A percentile compares a stretch with the other conserved stretches of the same genome.
Conservation (phyloP, 805 yeast genomes). For the Deakozyma indianensis region DNA sequence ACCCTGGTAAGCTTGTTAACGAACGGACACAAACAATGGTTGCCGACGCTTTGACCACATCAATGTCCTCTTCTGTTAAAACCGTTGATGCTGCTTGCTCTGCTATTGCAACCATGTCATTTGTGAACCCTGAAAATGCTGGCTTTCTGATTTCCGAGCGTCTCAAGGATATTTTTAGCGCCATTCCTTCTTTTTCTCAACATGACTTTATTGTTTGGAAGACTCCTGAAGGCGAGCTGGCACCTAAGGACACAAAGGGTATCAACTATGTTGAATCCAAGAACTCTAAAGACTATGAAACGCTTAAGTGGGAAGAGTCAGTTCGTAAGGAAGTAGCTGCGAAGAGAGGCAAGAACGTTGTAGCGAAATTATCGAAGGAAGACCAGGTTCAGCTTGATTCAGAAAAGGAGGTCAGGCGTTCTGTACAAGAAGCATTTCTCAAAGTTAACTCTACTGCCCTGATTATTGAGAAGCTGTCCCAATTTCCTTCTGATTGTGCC, state of each 20-base stretch:
- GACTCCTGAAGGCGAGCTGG: constrained; percentile 44
- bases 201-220: constrained; percentile 50
- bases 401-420: constrained; percentile 44
- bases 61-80: constrained; percentile 15
- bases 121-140: constrained; percentile 42
- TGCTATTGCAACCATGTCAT: constrained; percentile 29
- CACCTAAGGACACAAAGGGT: constrained; percentile 19
- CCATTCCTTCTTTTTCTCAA: constrained; percentile 25
- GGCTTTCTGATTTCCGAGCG: constrained; percentile 35
- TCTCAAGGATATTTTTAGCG: constrained; percentile 30
- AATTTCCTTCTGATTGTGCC: constrained; percentile 52
- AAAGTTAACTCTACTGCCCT: constrained; percentile 34
- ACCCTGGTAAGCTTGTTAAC: constrained; percentile 46
- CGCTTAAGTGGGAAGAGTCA: constrained; percentile 78
- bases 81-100: constrained; percentile 12
- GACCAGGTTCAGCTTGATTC: constrained; percentile 53
- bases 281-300: constrained; percentile 73
- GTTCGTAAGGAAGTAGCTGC: constrained; percentile 60
- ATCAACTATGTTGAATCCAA: constrained; percentile 38
- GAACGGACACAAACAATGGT: constrained; percentile 15
- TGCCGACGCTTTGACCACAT: constrained; percentile 13
- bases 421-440: constrained; percentile 26
- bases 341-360: constrained; percentile 24
- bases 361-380: constrained; percentile 47
- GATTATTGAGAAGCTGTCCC: constrained; percentile 39